Evolutionary conservation across 176 grass and related monocot genomes (phyloP).

Genomic region (Avena sativa): DNA sequence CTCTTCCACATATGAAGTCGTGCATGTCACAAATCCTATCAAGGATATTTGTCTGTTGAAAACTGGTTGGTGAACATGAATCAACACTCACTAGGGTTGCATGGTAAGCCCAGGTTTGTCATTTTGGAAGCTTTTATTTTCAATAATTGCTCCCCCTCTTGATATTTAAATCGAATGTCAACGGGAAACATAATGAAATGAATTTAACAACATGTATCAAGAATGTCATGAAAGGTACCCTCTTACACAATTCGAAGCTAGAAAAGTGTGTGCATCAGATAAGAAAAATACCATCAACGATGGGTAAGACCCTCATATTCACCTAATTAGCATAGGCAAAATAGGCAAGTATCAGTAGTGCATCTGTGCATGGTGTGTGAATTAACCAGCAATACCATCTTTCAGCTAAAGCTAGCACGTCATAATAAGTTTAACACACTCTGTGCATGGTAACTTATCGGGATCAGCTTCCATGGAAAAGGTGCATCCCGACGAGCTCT

Average conservation of each 20-base stretch:
- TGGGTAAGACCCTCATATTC: no score
- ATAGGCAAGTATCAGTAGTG: no score
- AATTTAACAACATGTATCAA: not conserved
- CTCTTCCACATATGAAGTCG: not conserved
- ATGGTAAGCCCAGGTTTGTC: not conserved
- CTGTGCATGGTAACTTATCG: not conserved
- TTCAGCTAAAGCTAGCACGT: no score
- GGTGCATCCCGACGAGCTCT: not conserved
- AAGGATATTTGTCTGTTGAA: not conserved
- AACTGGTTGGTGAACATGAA: not conserved
- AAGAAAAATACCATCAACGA: no score
- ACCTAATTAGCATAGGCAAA: no score
- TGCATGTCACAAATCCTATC: not conserved
- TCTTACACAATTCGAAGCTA: not conserved
- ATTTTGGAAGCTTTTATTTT: constrained; percentile 6
- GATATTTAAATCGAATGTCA: constrained; percentile 9
- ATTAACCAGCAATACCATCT: no score
- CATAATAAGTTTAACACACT: no score
- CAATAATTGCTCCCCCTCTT: not conserved
- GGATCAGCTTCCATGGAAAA: constrained; percentile 18
- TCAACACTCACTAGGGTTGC: not conserved
- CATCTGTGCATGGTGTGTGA: no score
- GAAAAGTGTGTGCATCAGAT: not conserved
- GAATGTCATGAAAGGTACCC: not conserved
- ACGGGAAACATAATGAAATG: not conserved